phyloP scores from a whole-genome alignment of 495 filamentous ascomycete genomes.

The Podospora australis region DNA sequence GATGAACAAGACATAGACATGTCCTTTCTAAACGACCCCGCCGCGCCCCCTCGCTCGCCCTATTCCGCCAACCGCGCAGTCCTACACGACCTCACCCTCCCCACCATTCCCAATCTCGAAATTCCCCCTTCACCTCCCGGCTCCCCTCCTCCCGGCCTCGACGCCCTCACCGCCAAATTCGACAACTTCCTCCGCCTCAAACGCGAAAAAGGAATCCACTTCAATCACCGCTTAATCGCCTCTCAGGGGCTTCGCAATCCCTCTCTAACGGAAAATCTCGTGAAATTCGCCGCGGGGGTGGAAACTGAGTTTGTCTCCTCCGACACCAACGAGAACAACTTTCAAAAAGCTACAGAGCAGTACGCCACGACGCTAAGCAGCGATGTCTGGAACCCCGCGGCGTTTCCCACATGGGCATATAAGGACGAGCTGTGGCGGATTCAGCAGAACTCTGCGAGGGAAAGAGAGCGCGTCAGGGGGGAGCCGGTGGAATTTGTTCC shows the following conservation, averaged over 20 bases:
- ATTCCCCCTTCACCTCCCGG: constrained; percentile 83
- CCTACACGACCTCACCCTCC: constrained; percentile 77
- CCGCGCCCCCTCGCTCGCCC: constrained; percentile 52
- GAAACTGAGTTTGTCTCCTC: constrained; percentile 19
- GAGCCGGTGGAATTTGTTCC: constrained; percentile 74
- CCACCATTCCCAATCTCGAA: constrained; percentile 66
- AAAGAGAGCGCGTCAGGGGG: constrained; percentile 50
- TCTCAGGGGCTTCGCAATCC: constrained; percentile 75
- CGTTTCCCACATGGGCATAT: constrained; percentile 65
- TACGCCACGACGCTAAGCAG: constrained; percentile 66
- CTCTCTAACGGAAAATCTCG: constrained; percentile 68
- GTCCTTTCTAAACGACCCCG: constrained; percentile 15
- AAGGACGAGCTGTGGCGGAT: constrained; percentile 61
- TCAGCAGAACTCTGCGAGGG: constrained; percentile 56
- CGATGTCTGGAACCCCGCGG: constrained; percentile 60
- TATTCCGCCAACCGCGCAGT: constrained; percentile 60
- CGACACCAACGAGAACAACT: background rate
- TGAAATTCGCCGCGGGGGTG: constrained; percentile 74
- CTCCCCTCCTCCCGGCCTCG: constrained; percentile 51
- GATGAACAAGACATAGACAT: constrained; percentile 18
- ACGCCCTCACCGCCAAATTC: constrained; percentile 62
- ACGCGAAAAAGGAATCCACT: constrained; percentile 71
- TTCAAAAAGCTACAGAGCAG: constrained; percentile 43
- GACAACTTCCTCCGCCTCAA: constrained; percentile 80
- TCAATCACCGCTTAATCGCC: constrained; percentile 73